Base-by-base conservation (phyloP, 352 stramenopile species). In the Phytophthora macrochlamydospora region DNA sequence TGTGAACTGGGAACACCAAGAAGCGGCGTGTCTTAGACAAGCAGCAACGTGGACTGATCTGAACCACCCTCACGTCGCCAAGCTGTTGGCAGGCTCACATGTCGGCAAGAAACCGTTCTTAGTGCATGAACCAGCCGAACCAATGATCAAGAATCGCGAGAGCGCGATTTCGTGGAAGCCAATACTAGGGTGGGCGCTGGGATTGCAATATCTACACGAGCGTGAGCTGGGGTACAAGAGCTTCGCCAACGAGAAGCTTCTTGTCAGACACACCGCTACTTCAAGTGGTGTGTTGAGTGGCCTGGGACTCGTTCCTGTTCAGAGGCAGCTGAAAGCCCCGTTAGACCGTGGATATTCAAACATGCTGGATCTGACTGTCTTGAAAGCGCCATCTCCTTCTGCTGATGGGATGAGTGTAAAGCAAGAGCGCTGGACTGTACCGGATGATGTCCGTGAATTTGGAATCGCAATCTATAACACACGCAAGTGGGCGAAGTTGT, bases 191-290 rank as follows among this genome's bases (percentile, higher is more conserved):
- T 73, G 59, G 61, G 70, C 70, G 3, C 51, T 74, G 49, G 61
- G 46, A 3, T 29, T 78, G n/a, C 70, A 67, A 29, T 78, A 69
- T n/a, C 40, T 78, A 2, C 70, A 78, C 7, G 70, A 78, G 54
- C 62, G 62, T 8, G 67, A 71, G 44, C 62, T 75, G 18, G 62
- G 56, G 12, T 71, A 75, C 62, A 60, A 65, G 35, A 62, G 56
- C 33, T 75, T 75, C 56, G 52, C 53, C 24, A 53, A 75, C 12
- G 60, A 28, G 13, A 64, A 53, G 32, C 67, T 68, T 2, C 43
- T 71, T 29, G 62, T 60, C 58, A 62, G 56, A 2, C 56, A 64
- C 7, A 48, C 55, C 30, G 62, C 61, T 9, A 75, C 61, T 31
- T 13, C 56, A 9, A 67, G 53, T 33, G 67, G 67, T 29, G 62